Base-by-base conservation (phyloP, 306 rosid species). In the Luffa aegyptiaca region DNA sequence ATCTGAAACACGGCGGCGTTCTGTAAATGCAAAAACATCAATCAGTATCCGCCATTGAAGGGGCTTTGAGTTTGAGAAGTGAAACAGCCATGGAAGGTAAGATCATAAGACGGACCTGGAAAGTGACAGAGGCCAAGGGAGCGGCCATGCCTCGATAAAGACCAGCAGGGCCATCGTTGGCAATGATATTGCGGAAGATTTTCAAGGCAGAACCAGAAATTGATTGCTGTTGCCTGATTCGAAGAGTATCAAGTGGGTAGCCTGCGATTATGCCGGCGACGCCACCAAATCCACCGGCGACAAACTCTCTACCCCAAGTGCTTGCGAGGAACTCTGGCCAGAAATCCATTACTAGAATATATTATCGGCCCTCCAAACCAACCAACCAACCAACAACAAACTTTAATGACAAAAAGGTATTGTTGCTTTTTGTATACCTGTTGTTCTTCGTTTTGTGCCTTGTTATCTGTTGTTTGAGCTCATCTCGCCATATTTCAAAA, bases 241-340 rank as follows among this genome's bases (percentile, higher is more conserved):
- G 83, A 13, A 95, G 84, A 9, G 99, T 95, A 77, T 95, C 97
- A 9, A 95, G 88, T 1, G 97, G 99, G 71, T 91, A 89, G 52
- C 99, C 98, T 8, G 96, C 88, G 51, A 95, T 12, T 6, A 95
- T 48, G 58, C 97, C 97, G 37, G 99, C 99, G 53, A 86, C 80
- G 61, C 99, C 99, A 58, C 98, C 97, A 77, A 86, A 83, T 0
- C 98, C 97, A 20, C 97, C 97, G 0, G 97, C 98, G 21, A 94
- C 93, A 86, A 94, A 94, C 51, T 94, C 98, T 85, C 76, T 91
- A 0, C 97, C 97, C 87, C 95, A 90, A 83, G 87, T 90, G 77
- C 48, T 85, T 45, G 97, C 98, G 55, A 92, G 87, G 86, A 90
- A 90, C 41, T 88, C 93, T 77, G 90, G 95, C 98, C 89, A 91